Percentiles rank a stretch among this genome's conserved stretches.
Conservation (phyloP, 2,329 filamentous ascomycete genomes). For the Xylogone sp. region DNA sequence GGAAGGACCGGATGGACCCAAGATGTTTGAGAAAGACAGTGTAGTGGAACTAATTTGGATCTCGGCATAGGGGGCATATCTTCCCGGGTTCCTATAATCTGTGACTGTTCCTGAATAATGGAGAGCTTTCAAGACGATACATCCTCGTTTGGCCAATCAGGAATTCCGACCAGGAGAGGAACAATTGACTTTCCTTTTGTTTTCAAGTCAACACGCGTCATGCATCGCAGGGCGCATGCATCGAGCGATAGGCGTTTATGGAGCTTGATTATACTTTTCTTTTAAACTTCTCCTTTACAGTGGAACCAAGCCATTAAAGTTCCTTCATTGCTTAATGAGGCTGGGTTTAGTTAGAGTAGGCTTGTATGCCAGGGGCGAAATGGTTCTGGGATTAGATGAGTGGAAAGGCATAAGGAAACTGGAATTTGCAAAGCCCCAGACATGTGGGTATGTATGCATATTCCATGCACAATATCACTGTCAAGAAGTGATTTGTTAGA, state of each 20-base stretch:
- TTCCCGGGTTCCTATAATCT: neutral
- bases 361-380: too few relatives aligned
- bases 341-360: neutral
- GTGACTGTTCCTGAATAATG: neutral
- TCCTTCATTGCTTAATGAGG: neutral
- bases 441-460: neutral
- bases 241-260: neutral
- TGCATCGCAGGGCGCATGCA: neutral
- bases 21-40: slow-evolving; percentile 51
- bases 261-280: neutral
- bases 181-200: neutral
- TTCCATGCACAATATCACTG: too few relatives aligned
- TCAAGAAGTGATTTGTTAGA: too few relatives aligned
- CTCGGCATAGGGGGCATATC: slow-evolving; percentile 20
- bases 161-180: neutral
- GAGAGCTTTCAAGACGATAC: too few relatives aligned
- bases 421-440: neutral
- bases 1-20: slow-evolving; percentile 34
- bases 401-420: neutral
- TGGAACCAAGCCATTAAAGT: neutral
- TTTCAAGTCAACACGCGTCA: neutral
- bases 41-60: slow-evolving; percentile 56
- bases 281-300: neutral
- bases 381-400: neutral
- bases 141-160: too few relatives aligned